A percentile compares a stretch with the other conserved stretches of the same genome.
phyloP scores from a whole-genome alignment of 176 grass and related monocot genomes.

The Saccharum spontaneum region DNA sequence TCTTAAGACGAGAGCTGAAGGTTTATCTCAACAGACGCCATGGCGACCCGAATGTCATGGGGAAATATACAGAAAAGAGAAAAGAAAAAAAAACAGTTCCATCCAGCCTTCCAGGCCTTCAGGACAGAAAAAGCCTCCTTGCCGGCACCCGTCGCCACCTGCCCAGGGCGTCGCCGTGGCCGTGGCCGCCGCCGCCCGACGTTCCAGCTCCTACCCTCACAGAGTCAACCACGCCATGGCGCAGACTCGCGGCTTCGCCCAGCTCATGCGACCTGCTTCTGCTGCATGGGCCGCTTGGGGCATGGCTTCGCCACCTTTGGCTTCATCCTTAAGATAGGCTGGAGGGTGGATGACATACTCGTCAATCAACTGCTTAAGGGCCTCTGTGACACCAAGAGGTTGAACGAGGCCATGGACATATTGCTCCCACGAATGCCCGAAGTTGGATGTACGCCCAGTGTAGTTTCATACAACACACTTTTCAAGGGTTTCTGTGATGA shows the following conservation, averaged over 20 bases:
- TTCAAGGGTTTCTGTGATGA: neutral
- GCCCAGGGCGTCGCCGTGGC: no score
- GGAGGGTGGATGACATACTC: neutral
- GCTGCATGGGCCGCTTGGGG: neutral
- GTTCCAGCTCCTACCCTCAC: no score
- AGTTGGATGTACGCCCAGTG: fast-evolving
- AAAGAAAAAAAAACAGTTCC: no score
- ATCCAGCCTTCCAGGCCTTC: no score
- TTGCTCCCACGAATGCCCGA: neutral
- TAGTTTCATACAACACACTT: neutral
- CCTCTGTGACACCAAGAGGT: neutral
- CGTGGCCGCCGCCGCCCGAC: no score
- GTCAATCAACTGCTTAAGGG: neutral
- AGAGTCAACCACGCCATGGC: neutral
- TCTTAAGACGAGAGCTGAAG: no score
- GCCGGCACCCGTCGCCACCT: no score
- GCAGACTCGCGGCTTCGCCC: no score
- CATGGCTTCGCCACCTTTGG: neutral
- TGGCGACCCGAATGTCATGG: no score
- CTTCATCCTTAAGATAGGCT: neutral
- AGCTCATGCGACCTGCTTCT: neutral
- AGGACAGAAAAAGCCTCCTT: no score
- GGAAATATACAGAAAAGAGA: no score
- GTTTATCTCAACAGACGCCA: no score
- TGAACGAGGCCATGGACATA: neutral